A percentile compares a stretch with the other conserved stretches of the same genome.
These are phyloP conservation scores for Ampelomyces quisqualis DNA, from an alignment of 2,329 filamentous ascomycete species.

Conservation along the genomic window DNA sequence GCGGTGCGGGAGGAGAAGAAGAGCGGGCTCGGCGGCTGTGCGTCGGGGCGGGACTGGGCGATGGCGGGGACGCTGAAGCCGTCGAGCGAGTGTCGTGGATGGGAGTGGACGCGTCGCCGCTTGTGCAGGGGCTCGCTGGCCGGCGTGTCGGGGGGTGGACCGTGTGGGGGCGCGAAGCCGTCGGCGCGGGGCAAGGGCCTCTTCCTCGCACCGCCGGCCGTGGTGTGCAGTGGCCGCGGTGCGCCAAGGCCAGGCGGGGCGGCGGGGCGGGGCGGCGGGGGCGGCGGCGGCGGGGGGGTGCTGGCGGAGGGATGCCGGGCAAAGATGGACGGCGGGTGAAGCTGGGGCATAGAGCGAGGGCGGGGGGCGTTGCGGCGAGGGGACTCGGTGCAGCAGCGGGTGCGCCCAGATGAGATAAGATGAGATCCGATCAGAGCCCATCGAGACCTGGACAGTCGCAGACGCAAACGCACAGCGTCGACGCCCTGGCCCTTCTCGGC, in stretches of 20 bases:
- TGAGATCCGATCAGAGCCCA: no score
- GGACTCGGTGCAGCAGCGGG: no score
- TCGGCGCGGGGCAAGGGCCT: conserved; percentile 15
- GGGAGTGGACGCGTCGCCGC: conserved; percentile 30
- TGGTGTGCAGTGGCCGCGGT: conserved; percentile 4
- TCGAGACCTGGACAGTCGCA: no score
- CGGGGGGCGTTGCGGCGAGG: no score
- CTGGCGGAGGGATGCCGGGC: conserved; percentile 9
- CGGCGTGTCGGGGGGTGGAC: conserved; percentile 11
- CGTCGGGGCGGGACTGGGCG: conserved; percentile 19
- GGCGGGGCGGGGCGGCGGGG: conserved; percentile 11
- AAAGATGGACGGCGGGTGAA: conserved; percentile 3
- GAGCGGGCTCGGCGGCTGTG: conserved; percentile 51
- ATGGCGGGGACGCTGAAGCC: conserved; percentile 34
- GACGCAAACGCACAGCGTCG: no score
- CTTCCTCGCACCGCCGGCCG: no score
- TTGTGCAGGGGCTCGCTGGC: conserved; percentile 41
- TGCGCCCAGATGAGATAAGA: no score
- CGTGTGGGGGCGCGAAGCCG: no score
- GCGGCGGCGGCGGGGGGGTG: conserved; percentile 14
- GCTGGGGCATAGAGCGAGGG: background rate
- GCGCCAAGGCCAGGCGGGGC: conserved; percentile 15
- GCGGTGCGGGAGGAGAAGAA: conserved; percentile 53
- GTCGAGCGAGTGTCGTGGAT: conserved; percentile 40
- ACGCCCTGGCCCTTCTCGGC: no score